Evolutionary conservation across 805 yeast genomes (phyloP), one percentile per base, ranked within the genome.

Genomic region (Debaryomyces tyrocola): DNA sequence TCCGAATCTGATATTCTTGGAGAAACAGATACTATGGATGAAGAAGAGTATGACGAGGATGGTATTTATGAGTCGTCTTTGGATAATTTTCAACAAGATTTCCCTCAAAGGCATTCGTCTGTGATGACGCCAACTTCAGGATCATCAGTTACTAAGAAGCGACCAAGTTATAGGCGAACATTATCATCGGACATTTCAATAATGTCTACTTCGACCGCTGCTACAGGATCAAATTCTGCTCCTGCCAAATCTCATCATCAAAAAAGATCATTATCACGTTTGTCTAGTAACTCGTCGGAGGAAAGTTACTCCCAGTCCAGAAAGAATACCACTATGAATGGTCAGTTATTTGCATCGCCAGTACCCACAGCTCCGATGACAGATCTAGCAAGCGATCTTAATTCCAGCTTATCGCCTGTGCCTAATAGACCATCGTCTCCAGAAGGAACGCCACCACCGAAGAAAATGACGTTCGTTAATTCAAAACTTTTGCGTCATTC

Each of bases 1-100:
- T 70, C 76, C 3, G 78, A 69, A 44, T 66, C 71, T 4, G 78
- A 72, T 29, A 60, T 63, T 40, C 50, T 69, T 46, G 74, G 66
- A 34, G 76, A 67, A 38, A 65, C 75, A 2, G 76, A 70, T 45
- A 59, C 64, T 9, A 60, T 63, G 63, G 74, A 62, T 41, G 73
- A 68, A 10, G 68, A 67, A 33, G 65, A 60, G 47, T 63, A 60
- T 40, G 72, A 66, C 33, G 72, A 68, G 31, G 73, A 67, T 29
- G 69, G 58, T 3, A 57, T 60, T 24, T 70, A 70, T 50, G 76
- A 72, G 44, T 64, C 72, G 5, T 67, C 73, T 12, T 51, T 70
- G 35, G 70, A 67, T 44, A 64, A 56, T 6, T 64, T 74, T 2
- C 70, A 56, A 34, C 20, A 59, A 21, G 73, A 67, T 20, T 51